Evolutionary conservation across 148 eudicot genomes (phyloP), one percentile per base, ranked within the genome.

Genomic region (Silene latifolia): DNA sequence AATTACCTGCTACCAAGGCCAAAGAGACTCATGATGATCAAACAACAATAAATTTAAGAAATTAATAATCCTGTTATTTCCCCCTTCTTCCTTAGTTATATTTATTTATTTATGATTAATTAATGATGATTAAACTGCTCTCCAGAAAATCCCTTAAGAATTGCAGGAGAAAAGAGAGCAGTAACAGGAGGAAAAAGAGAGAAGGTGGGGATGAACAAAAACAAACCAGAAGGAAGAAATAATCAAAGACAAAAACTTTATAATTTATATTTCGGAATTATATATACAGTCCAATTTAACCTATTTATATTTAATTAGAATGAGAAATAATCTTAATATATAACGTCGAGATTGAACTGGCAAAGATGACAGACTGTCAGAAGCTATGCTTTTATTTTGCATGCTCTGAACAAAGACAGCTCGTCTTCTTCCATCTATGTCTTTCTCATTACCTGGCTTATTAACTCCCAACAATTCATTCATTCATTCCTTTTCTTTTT

Each of bases 1-100:
- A 67, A 73, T 35, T 78, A 83, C 93, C 88, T 87, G 93, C 85
- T 89, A 77, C 90, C 93, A 64, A 87, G 86, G 77, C 93, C 90
- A 39, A 89, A 89, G 70, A 89, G 88, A 83, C 89, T 85, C 93
- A 87, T 89, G 83, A 73, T 48, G 72, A 62, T 17, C 23, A 56
- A 42, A 19, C 3, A 59, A 60, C 15, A 18, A n/a, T 7, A 47
- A 44, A 17, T 8, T 1, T 6, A 0, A 19, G 61, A 27, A 27
- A 5, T 48, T 11, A 48, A 48, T 48, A 48, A 48, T 48, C 54
- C 54, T 11, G 11, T 24, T 20, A 24, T 4, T 18, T 21, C 18
- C 6, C 62, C 61, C 44, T 32, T 69, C 13, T 59, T 59, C 44
- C 20, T 25, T 29, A 1, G 24, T 23, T 60, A 5, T 19, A n/a